Evolutionary conservation across 257 asterid genomes (phyloP).

Genomic region (Fraxinus americana): DNA sequence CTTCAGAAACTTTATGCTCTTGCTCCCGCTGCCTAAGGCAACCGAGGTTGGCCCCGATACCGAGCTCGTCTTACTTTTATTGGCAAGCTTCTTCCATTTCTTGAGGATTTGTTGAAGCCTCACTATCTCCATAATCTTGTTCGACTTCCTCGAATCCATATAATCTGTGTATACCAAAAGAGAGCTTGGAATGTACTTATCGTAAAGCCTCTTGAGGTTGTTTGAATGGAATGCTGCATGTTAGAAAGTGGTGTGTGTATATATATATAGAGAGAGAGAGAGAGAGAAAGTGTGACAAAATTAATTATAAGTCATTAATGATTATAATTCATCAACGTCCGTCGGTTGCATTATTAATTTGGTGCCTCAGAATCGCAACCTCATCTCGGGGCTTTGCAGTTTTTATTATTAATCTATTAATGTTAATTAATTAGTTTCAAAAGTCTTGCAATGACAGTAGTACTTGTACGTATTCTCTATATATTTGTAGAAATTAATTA

Average conservation of each 20-base stretch:
- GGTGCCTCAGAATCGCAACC: slow-evolving; percentile 28
- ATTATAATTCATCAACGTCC: slow-evolving; percentile 11
- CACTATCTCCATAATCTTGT: slow-evolving; percentile 83
- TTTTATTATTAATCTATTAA: slow-evolving; percentile 13
- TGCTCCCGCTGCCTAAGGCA: slow-evolving; percentile 17
- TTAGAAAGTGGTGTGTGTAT: slow-evolving; percentile 21
- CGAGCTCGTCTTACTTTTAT: slow-evolving; percentile 19
- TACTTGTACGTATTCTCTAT: slow-evolving; percentile 15
- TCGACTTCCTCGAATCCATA: slow-evolving; percentile 59
- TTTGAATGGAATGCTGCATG: slow-evolving; percentile 1
- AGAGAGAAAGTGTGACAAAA: background rate
- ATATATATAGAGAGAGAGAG: background rate
- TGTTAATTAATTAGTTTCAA: slow-evolving; percentile 22
- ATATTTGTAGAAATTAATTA: background rate
- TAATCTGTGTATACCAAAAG: background rate
- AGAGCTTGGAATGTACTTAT: background rate
- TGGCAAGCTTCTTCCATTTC: slow-evolving; percentile 80
- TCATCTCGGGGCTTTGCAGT: background rate
- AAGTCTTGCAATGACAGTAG: slow-evolving; percentile 27
- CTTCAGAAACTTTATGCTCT: slow-evolving; percentile 73
- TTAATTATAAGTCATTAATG: slow-evolving; percentile 4
- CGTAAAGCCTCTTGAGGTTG: no score
- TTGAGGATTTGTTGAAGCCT: slow-evolving; percentile 84
- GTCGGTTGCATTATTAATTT: slow-evolving; percentile 27
- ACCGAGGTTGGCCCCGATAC: background rate